Conservation (phyloP, 805 yeast genomes). For the Starmera dryadoides region DNA sequence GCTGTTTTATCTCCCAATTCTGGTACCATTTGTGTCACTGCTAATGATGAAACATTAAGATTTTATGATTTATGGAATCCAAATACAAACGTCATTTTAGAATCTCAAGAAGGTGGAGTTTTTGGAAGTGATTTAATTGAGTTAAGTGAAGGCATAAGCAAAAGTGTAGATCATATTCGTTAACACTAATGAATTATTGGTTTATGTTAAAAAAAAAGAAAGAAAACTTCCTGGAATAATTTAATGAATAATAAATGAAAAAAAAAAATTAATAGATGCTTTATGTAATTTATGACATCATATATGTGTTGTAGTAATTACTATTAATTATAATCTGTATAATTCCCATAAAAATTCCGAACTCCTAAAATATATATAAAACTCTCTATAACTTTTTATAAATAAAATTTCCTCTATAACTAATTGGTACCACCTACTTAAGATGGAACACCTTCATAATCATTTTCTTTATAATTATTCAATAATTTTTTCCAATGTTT, state of each 20-base stretch:
- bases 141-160: constrained; percentile 45
- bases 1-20: constrained; percentile 63
- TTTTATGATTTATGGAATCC: constrained; percentile 68
- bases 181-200: constrained; percentile 1
- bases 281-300: too few species aligned
- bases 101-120: constrained; percentile 36
- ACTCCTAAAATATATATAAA: too few species aligned
- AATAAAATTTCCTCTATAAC: too few species aligned
- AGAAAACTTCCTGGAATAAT: neutral
- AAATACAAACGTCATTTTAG: constrained; percentile 24
- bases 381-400: too few species aligned
- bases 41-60: constrained; percentile 72
- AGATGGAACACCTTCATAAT: constrained; percentile 84
- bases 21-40: constrained; percentile 59
- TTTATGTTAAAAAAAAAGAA: neutral
- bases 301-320: too few species aligned
- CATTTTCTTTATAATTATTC: constrained; percentile 50
- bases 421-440: too few species aligned
- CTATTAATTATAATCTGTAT: too few species aligned
- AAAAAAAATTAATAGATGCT: too few species aligned
- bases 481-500: constrained; percentile 55
- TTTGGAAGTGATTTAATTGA: constrained; percentile 55
- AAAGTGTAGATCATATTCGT: constrained; percentile 20
- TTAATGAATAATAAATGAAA: neutral
- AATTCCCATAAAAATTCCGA: too few species aligned